Evolutionary conservation across 768 basidiomycete species (phyloP), one percentile per base, ranked within the genome.

Genomic region (Kwoniella sp.): DNA sequence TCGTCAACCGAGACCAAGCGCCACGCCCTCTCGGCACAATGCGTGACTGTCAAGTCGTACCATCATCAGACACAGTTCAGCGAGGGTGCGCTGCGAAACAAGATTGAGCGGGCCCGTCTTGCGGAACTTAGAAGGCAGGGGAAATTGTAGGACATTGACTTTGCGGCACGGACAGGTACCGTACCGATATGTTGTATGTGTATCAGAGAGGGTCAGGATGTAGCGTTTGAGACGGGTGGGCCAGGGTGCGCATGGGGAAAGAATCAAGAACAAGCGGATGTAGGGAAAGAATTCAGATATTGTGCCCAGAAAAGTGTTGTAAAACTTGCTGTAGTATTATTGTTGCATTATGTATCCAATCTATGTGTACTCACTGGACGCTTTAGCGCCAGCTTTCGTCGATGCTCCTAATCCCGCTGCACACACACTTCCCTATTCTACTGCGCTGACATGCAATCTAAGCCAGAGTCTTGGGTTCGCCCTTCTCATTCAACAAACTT

Each of bases 401-500:
- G 9, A 3, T 11, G 15, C 9, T 17, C 5, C 41, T 45, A 4
- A 11, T 17, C 41, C 34, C 34, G 7, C 13, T 34, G 34, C 5
- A 34, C 34, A 34, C 34, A 13, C 34, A 37, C 34, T 37, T 37
- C 7, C 34, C 34, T 13, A 13, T 37, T 13, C 7, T 37, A 5
- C 34, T 37, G 34, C 34, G 5, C 20, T 20, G 9, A 3, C 41
- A 25, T 23, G 5, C 23, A 4, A n/a, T 4, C 58, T 71, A 74
- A 22, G 69, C 76, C 51, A 75, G 47, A 20, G 59, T 65, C 73
- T 83, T 84, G 34, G 94, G 93, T 51, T 90, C 71, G 2, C 95
- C 95, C 60, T 89, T 83, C 0, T 72, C 73, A 1, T 84, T 86
- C 68, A 98, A 81, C 69, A 99, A 76, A 25, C 87, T 82, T 71